phyloP scores from a whole-genome alignment of 768 basidiomycete genomes.

The Mycena galopus region DNA sequence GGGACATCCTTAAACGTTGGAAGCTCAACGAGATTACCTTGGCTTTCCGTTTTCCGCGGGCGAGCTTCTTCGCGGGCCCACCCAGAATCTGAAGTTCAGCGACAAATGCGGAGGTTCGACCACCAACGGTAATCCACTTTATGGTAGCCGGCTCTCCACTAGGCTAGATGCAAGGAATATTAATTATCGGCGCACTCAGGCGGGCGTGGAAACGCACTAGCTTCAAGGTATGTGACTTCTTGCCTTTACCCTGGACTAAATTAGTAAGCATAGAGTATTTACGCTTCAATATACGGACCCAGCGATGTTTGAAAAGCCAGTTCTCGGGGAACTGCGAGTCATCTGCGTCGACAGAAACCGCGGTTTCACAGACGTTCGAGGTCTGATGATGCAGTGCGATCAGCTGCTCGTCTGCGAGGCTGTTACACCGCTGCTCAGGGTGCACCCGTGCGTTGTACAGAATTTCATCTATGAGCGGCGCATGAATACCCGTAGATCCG shows the following conservation, averaged over 20 bases:
- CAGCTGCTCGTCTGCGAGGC: conserved; percentile 64
- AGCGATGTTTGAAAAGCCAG: conserved; percentile 79
- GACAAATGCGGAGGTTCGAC: conserved; percentile 82
- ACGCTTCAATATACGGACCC: conserved; percentile 56
- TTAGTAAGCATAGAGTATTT: conserved; percentile 30
- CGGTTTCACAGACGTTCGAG: conserved; percentile 66
- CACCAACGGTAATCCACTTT: conserved; percentile 81
- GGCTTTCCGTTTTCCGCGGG: conserved; percentile 33
- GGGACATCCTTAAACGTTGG: conserved; percentile 9
- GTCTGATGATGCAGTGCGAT: conserved; percentile 65
- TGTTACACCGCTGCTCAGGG: conserved; percentile 75
- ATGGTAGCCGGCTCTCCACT: conserved; percentile 79
- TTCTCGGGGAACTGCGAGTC: conserved; percentile 72
- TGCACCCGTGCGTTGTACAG: conserved; percentile 81
- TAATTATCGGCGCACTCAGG: conserved; percentile 13
- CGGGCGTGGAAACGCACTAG: conserved; percentile 52
- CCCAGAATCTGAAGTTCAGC: conserved; percentile 66
- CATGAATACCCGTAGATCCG: conserved; percentile 7
- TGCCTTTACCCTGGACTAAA: conserved; percentile 66
- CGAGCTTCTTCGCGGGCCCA: conserved; percentile 30
- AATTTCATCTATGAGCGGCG: conserved; percentile 66
- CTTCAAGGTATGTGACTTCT: conserved; percentile 60
- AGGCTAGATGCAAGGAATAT: conserved; percentile 57
- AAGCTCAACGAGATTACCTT: conserved; percentile 22
- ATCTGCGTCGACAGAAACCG: conserved; percentile 81